These are phyloP conservation scores for Dactylellina cionopaga DNA, from an alignment of 2,329 filamentous ascomycete species.

Conservation along the genomic window DNA sequence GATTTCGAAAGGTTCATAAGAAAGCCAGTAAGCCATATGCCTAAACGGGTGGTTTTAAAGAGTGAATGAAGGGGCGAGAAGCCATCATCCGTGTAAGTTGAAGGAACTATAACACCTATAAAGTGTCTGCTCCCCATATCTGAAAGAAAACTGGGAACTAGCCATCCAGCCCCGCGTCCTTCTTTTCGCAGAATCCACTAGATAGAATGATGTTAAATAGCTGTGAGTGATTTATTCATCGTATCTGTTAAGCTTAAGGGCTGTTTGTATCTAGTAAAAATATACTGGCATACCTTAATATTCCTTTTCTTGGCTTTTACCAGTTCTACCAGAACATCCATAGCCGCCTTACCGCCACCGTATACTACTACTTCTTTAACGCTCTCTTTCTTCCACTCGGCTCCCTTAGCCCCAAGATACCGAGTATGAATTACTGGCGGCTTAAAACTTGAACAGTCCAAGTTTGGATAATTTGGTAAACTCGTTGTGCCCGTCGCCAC, in stretches of 20 bases:
- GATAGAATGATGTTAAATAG: not conserved
- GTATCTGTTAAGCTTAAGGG: no score
- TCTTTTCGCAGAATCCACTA: slow-evolving; percentile 67
- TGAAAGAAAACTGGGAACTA: slow-evolving; percentile 55
- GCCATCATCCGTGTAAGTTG: slow-evolving; percentile 15
- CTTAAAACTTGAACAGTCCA: slow-evolving; percentile 65
- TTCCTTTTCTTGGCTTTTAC: slow-evolving; percentile 66
- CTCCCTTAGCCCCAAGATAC: slow-evolving; percentile 62
- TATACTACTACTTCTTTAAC: slow-evolving; percentile 65
- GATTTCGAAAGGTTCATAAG: not conserved
- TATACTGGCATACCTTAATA: slow-evolving; percentile 61
- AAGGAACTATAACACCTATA: slow-evolving; percentile 13
- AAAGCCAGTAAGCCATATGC: not conserved
- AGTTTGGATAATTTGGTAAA: slow-evolving; percentile 66
- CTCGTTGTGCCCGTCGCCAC: slow-evolving; percentile 72
- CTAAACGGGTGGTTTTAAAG: slow-evolving; percentile 20
- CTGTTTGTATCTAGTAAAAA: not conserved
- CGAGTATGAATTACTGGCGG: slow-evolving; percentile 69
- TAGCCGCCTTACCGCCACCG: slow-evolving; percentile 71
- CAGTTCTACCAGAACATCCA: slow-evolving; percentile 71
- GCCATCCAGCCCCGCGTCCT: slow-evolving; percentile 69
- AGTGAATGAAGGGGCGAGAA: slow-evolving; percentile 12
- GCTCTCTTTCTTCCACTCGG: slow-evolving; percentile 59
- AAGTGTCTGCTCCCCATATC: not conserved
- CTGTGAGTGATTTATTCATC: no score